Percentiles rank a stretch among this genome's conserved stretches.
These are phyloP conservation scores for Schizosaccharomyces versatilis DNA, from an alignment of 1,139 yeast genomes.

Conservation along the genomic window DNA sequence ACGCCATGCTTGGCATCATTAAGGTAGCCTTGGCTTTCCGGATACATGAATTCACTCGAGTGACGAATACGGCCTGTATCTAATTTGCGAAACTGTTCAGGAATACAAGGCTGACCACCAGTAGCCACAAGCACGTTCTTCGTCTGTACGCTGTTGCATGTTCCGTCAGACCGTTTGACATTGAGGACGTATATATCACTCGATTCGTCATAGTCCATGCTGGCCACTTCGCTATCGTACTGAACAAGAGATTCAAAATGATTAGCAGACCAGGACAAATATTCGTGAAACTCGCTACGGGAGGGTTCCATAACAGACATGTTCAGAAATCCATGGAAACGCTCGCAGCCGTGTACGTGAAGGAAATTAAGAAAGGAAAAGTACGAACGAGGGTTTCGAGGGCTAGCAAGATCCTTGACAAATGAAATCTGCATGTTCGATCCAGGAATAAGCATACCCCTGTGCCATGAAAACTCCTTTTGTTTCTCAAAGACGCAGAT, in stretches of 20 bases:
- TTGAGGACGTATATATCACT: conserved; percentile 2
- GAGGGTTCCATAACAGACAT: conserved; percentile 14
- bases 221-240: conserved; percentile 11
- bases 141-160: conserved; percentile 1
- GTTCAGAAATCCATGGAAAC: conserved; percentile 14
- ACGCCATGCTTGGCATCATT: conserved; percentile 5
- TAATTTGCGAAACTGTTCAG: conserved; percentile 5
- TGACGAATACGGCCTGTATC: conserved; percentile 5
- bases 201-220: conserved; percentile 5
- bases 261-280: conserved; percentile 15
- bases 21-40: background rate
- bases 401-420: conserved; percentile 15
- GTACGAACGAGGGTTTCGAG: conserved; percentile 14
- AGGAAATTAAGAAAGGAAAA: conserved; percentile 15
- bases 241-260: conserved; percentile 10
- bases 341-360: conserved; percentile 10
- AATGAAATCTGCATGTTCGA: conserved; percentile 15
- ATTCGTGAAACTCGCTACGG: conserved; percentile 15
- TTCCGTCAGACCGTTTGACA: conserved; percentile 1
- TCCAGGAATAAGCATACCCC: conserved; percentile 15
- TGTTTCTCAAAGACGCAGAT: conserved; percentile 12
- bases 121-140: conserved; percentile 12
- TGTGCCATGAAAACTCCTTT: conserved; percentile 13
- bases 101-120: conserved; percentile 13
- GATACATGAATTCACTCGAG: conserved; percentile 7